Evolutionary conservation across 1,284 basidiomycete genomes (phyloP).

Genomic region (Austroboletus novae-zelandiae): DNA sequence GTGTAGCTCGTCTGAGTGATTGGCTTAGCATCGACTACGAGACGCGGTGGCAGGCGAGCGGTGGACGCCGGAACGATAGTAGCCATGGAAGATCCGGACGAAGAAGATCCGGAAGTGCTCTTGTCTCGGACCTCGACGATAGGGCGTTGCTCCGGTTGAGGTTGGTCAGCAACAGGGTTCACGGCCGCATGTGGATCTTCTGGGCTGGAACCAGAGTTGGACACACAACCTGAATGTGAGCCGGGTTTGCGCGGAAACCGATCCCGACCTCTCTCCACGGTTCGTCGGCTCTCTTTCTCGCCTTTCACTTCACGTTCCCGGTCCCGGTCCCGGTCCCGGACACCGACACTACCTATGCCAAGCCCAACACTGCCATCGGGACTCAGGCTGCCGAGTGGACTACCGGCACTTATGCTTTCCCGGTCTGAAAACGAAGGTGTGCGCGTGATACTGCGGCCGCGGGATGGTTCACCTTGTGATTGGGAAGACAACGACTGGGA

Average conservation of each 20-base stretch:
- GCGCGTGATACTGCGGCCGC: conserved; percentile 58
- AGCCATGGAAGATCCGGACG: conserved; percentile 27
- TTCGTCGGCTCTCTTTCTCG: conserved; percentile 31
- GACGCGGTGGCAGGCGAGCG: conserved; percentile 24
- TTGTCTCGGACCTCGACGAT: conserved; percentile 15
- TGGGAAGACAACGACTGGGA: conserved; percentile 28
- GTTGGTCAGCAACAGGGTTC: conserved; percentile 11
- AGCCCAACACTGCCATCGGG: conserved; percentile 49
- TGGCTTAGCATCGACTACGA: conserved; percentile 29
- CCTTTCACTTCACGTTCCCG: conserved; percentile 29
- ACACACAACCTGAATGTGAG: conserved; percentile 27
- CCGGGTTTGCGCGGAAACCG: conserved; percentile 44
- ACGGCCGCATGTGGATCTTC: conserved; percentile 25
- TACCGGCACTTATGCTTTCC: conserved; percentile 40
- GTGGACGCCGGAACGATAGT: conserved; percentile 12
- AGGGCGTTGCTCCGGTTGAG: conserved; percentile 3
- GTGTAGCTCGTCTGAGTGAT: conserved; percentile 28
- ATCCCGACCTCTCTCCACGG: conserved; percentile 39
- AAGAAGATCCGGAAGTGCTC: conserved; percentile 18
- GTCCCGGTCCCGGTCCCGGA: conserved; percentile 13
- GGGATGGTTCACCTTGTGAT: conserved; percentile 28
- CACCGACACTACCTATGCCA: conserved; percentile 33
- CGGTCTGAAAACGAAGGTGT: conserved; percentile 50
- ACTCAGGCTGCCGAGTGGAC: conserved; percentile 58
- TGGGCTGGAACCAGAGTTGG: conserved; percentile 48